Percentiles rank a stretch among this genome's conserved stretches.
Evolutionary conservation across 2,329 filamentous ascomycete species (phyloP).

Genomic region (Gaeumannomyces tritici): DNA sequence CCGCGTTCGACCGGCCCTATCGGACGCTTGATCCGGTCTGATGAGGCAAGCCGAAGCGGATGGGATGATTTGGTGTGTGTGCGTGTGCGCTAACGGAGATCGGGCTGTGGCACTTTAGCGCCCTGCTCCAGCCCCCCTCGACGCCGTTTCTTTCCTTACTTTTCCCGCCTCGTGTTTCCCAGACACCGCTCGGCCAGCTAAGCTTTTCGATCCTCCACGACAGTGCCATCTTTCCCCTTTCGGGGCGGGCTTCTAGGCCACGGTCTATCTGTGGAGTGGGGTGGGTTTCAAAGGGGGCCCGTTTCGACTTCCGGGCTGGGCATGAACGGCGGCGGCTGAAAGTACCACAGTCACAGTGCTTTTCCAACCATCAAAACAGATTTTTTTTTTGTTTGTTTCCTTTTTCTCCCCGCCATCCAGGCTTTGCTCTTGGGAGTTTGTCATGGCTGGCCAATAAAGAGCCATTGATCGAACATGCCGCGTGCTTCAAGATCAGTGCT

Average conservation of each 20-base stretch:
- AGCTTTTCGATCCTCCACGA: background rate
- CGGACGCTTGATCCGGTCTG: background rate
- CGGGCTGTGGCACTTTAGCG: background rate
- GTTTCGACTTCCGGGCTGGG: background rate
- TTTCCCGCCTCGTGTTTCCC: background rate
- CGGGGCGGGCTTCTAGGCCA: background rate
- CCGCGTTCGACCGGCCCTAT: background rate
- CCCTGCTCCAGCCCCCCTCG: background rate
- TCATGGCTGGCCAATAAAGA: too few species aligned
- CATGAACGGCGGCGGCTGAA: background rate
- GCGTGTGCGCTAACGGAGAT: background rate
- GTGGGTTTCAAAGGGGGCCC: background rate
- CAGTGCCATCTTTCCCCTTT: background rate
- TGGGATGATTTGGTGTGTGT: background rate
- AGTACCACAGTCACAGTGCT: too few species aligned
- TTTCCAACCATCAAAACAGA: background rate
- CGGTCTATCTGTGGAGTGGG: background rate
- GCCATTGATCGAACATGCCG: background rate
- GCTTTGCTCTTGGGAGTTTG: too few species aligned
- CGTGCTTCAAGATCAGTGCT: too few species aligned
- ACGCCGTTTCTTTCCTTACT: background rate
- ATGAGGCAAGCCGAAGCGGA: background rate
- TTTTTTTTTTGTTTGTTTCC: background rate
- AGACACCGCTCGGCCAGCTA: background rate
- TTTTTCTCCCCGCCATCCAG: background rate